phyloP scores from a whole-genome alignment of 2,329 filamentous ascomycete genomes.

The Stylonectria norvegica region DNA sequence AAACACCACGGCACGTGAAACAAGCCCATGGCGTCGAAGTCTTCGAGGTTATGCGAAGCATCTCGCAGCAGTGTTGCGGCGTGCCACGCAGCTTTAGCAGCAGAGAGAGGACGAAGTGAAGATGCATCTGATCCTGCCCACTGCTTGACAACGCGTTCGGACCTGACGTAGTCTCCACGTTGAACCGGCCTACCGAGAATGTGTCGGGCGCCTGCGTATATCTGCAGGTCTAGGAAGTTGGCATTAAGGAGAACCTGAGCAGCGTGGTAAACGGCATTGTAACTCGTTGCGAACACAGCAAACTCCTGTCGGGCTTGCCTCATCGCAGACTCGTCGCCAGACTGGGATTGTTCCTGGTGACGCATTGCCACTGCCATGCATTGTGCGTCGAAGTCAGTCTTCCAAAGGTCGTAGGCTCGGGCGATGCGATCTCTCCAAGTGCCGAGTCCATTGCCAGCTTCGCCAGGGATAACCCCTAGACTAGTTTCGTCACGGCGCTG shows the following conservation, averaged over 20 bases:
- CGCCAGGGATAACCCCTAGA: conserved; percentile 40
- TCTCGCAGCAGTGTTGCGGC: conserved; percentile 51
- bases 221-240: conserved; percentile 60
- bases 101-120: conserved; percentile 15
- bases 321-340: neutral
- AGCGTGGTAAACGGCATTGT: conserved; percentile 55
- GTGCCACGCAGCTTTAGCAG: conserved; percentile 49
- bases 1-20: conserved; percentile 63
- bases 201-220: conserved; percentile 56
- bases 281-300: conserved; percentile 43
- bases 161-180: conserved; percentile 47
- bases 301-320: conserved; percentile 22
- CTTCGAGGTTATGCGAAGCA: conserved; percentile 45
- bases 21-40: conserved; percentile 49
- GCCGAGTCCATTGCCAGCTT: conserved; percentile 10
- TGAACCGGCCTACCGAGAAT: conserved; percentile 56
- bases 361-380: conserved; percentile 28
- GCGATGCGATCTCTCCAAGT: conserved; percentile 50
- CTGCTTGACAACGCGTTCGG: conserved; percentile 46
- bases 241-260: conserved; percentile 55
- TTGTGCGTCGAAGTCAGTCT: conserved; percentile 54
- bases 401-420: conserved; percentile 55
- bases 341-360: conserved; percentile 2
- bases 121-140: conserved; percentile 38
- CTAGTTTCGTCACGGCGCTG: conserved; percentile 59